Evolutionary conservation across 345 rosid species (phyloP).

Genomic region (Populus davidiana): DNA sequence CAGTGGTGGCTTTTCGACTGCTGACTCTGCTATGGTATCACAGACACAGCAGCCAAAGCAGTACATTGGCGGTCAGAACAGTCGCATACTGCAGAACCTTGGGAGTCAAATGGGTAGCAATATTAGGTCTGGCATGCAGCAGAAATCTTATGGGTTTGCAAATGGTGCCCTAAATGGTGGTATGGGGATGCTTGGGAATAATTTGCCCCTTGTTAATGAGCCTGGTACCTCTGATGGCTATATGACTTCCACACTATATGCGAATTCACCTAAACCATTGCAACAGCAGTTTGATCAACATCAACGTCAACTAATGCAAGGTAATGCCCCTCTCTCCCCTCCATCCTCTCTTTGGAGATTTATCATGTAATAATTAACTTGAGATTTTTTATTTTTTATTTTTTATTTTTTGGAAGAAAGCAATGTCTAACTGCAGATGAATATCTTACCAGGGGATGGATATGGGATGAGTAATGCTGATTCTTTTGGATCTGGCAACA

Average conservation of each 20-base stretch:
- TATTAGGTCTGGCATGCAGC: slow-evolving; percentile 66
- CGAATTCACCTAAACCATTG: slow-evolving; percentile 54
- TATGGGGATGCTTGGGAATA: slow-evolving; percentile 57
- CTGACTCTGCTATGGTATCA: slow-evolving; percentile 56
- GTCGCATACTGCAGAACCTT: slow-evolving; percentile 61
- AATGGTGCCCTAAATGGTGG: slow-evolving; percentile 62
- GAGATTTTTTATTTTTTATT: slow-evolving; percentile 1
- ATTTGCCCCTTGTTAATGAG: slow-evolving; percentile 49
- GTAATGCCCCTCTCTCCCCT: slow-evolving; percentile 27
- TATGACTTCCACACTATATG: slow-evolving; percentile 41
- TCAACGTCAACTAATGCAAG: slow-evolving; percentile 59
- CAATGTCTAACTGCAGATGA: slow-evolving; percentile 14
- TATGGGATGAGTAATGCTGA: slow-evolving; percentile 54
- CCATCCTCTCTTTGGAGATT: background rate
- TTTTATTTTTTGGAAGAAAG: background rate
- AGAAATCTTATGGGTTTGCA: slow-evolving; percentile 58
- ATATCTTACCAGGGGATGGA: slow-evolving; percentile 61
- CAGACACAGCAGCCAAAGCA: slow-evolving; percentile 71
- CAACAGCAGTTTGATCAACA: slow-evolving; percentile 67
- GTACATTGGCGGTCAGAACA: slow-evolving; percentile 56
- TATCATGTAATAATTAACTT: background rate
- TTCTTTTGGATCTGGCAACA: slow-evolving; percentile 60
- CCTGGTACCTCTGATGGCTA: slow-evolving; percentile 52
- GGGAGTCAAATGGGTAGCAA: slow-evolving; percentile 70
- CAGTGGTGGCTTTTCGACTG: slow-evolving; percentile 59